Conservation (phyloP, 2,329 filamentous ascomycete genomes). For the Aspergillus hiratsukae region DNA sequence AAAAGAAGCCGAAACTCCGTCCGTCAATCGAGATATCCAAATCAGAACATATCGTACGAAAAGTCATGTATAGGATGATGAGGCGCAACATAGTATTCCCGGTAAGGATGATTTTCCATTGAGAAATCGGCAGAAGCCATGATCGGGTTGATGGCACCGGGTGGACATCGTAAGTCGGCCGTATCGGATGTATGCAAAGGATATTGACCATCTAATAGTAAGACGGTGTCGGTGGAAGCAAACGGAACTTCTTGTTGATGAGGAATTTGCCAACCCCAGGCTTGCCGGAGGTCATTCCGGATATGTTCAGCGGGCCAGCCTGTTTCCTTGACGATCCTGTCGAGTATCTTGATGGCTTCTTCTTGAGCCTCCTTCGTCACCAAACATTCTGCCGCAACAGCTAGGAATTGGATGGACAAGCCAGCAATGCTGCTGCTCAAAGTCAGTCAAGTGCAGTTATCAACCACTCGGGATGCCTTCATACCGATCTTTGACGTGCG, state of each 20-base stretch:
- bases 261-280: slow-evolving; percentile 66
- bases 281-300: slow-evolving; percentile 66
- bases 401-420: slow-evolving; percentile 73
- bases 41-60: slow-evolving; percentile 18
- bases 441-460: background rate
- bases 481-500: slow-evolving; percentile 72
- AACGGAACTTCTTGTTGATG: slow-evolving; percentile 28
- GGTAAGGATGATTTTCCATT: slow-evolving; percentile 74
- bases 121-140: slow-evolving; percentile 70
- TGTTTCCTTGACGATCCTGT: slow-evolving; percentile 68
- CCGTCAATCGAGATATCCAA: slow-evolving; percentile 2
- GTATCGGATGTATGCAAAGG: slow-evolving; percentile 15
- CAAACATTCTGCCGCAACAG: slow-evolving; percentile 71
- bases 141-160: slow-evolving; percentile 64
- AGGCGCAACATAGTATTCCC: slow-evolving; percentile 73
- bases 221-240: slow-evolving; percentile 8
- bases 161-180: slow-evolving; percentile 28
- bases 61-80: slow-evolving; percentile 25
- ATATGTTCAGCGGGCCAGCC: slow-evolving; percentile 73
- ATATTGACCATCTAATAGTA: slow-evolving; percentile 9
- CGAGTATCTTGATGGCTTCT: slow-evolving; percentile 73
- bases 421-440: slow-evolving; percentile 61
- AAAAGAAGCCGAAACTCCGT: background rate
- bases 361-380: slow-evolving; percentile 67
- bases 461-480: slow-evolving; percentile 9